A percentile compares a stretch with the other conserved stretches of the same genome.
These are phyloP conservation scores for Angophora floribunda DNA, from an alignment of 345 rosid species.

Conservation along the genomic window DNA sequence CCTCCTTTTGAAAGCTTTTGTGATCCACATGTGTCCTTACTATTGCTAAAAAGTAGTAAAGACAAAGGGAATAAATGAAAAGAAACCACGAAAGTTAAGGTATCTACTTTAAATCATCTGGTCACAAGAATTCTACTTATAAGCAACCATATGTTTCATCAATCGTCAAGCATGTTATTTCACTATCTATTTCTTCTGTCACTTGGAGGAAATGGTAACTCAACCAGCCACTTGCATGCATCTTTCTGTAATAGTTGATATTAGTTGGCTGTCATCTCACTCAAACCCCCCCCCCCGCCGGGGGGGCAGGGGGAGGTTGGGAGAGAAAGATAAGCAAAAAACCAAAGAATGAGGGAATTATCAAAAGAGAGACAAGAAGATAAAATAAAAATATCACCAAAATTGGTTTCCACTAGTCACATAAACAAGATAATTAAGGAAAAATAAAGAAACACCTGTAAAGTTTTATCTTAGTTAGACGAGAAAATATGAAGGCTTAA, in stretches of 20 bases:
- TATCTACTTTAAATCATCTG: background rate
- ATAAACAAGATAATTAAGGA: background rate
- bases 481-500: background rate
- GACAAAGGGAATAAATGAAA: slow-evolving; percentile 2
- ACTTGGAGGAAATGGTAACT: background rate
- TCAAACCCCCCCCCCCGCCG: background rate
- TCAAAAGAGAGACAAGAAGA: background rate
- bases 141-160: background rate
- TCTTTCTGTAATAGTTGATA: background rate
- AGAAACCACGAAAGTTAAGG: background rate
- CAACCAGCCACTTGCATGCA: background rate
- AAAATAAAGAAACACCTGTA: background rate
- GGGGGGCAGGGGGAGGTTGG: background rate
- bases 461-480: background rate
- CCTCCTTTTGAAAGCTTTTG: slow-evolving; percentile 97
- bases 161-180: background rate
- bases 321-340: background rate
- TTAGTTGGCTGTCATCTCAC: background rate
- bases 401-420: background rate
- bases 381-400: background rate
- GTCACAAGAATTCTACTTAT: background rate
- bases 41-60: slow-evolving; percentile 25
- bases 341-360: background rate
- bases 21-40: slow-evolving; percentile 57
- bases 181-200: background rate